Conservation (phyloP, 805 yeast species). For the Millerozyma miso region DNA sequence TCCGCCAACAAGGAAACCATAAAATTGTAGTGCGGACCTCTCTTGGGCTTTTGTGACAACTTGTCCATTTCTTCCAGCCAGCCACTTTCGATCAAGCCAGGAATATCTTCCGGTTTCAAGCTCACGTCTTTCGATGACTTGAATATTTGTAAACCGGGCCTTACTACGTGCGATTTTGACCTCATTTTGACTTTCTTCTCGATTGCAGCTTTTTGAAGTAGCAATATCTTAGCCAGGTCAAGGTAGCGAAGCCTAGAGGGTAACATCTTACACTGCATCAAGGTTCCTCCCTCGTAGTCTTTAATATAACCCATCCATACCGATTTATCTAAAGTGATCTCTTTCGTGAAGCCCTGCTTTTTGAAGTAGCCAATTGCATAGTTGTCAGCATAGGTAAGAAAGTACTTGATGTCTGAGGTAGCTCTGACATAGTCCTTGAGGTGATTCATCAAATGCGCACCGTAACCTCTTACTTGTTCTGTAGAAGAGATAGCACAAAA, state of each 20-base stretch:
- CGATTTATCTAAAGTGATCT: conserved; percentile 76
- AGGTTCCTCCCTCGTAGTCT: conserved; percentile 98
- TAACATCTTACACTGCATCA: conserved; percentile 95
- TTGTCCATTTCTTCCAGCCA: conserved; percentile 99
- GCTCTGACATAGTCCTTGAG: conserved; percentile 90
- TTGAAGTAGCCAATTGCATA: conserved; percentile 98
- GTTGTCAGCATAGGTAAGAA: conserved; percentile 95
- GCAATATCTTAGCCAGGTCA: conserved; percentile 79
- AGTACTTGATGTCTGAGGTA: conserved; percentile 80
- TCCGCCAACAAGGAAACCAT: conserved; percentile 88
- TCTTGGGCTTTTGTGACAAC: conserved; percentile 87
- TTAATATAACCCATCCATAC: conserved; percentile 98
- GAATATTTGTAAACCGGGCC: conserved; percentile 78
- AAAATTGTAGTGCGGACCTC: conserved; percentile 91
- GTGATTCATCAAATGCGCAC: conserved; percentile 98
- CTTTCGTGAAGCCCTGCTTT: conserved; percentile 97
- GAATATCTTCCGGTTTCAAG: conserved; percentile 76
- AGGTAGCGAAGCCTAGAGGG: conserved; percentile 78
- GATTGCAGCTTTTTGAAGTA: conserved; percentile 89
- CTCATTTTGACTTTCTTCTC: conserved; percentile 75
- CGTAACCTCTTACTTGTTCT: conserved; percentile 97
- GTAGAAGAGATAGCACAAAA: conserved; percentile 97
- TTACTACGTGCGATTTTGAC: conserved; percentile 72
- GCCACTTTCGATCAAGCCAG: conserved; percentile 90
- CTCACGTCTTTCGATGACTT: conserved; percentile 39